Conservation (phyloP, 2,329 filamentous ascomycete genomes). For the Epichloe scottii region DNA sequence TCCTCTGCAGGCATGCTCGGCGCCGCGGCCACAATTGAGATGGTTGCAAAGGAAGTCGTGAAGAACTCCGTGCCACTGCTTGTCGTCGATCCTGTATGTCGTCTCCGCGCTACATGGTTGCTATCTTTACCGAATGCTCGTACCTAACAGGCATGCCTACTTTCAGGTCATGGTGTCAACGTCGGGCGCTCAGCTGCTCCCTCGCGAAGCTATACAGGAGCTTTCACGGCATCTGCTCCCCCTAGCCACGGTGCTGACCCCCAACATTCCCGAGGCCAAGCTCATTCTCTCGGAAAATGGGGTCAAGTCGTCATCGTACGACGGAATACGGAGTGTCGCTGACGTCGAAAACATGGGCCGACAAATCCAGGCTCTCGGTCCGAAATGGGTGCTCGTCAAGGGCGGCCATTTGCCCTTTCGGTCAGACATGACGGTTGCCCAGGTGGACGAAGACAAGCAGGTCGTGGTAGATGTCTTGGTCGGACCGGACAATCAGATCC, state of each 20-base stretch:
- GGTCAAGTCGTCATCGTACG: constrained; percentile 12
- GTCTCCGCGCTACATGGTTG: too few species aligned
- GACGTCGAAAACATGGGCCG: constrained; percentile 60
- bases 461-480: constrained; percentile 68
- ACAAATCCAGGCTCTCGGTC: constrained; percentile 53
- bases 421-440: constrained; percentile 46
- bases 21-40: constrained; percentile 23
- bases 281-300: constrained; percentile 47
- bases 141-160: constrained; percentile 5
- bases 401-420: constrained; percentile 80
- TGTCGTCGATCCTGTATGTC: constrained; percentile 26
- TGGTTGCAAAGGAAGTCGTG: constrained; percentile 19
- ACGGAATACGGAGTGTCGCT: constrained; percentile 39
- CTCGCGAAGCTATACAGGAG: constrained; percentile 47
- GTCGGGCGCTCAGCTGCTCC: constrained; percentile 59
- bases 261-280: constrained; percentile 64
- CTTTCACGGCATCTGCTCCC: constrained; percentile 51
- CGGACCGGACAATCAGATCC: constrained; percentile 40
- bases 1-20: constrained; percentile 25
- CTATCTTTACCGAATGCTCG: not conserved
- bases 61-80: constrained; percentile 19
- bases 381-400: constrained; percentile 74
- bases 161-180: constrained; percentile 82
- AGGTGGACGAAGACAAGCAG: constrained; percentile 43
- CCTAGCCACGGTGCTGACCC: constrained; percentile 56